Evolutionary conservation across 2,329 filamentous ascomycete genomes (phyloP).

Genomic region (Apiospora pterosperma): DNA sequence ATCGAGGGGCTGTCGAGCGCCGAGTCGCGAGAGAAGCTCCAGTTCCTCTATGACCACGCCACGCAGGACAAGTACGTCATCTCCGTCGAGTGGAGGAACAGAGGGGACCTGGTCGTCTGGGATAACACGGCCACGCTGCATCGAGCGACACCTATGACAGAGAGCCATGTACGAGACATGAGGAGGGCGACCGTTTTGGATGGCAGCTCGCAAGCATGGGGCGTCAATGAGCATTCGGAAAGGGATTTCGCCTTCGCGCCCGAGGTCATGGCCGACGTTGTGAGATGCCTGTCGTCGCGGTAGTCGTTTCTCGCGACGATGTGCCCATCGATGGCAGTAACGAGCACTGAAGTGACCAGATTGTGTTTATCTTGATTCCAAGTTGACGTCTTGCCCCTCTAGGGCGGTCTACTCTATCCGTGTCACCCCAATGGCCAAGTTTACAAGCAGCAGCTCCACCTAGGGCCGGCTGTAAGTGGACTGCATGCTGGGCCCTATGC

Average conservation of each 20-base stretch:
- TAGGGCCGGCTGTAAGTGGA: no score
- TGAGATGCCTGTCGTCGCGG: not conserved
- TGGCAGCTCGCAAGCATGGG: not conserved
- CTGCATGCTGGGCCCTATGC: no score
- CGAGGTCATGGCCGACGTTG: not conserved
- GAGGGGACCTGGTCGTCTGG: conserved; percentile 16
- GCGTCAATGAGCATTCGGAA: conserved; percentile 3
- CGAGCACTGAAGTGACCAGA: no score
- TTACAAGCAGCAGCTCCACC: no score
- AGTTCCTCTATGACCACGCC: conserved; percentile 8
- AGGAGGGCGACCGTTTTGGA: conserved; percentile 7
- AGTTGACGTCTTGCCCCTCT: no score
- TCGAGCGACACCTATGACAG: conserved; percentile 4
- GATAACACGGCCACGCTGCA: conserved; percentile 15
- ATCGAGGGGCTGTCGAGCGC: conserved; percentile 31
- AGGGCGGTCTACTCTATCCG: no score
- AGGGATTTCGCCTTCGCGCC: not conserved
- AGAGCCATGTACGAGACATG: conserved; percentile 3
- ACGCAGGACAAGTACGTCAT: conserved; percentile 10
- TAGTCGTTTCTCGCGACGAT: no score
- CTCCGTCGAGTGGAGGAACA: conserved; percentile 12
- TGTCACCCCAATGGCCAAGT: no score
- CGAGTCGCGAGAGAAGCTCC: conserved; percentile 26
- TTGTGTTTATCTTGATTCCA: no score
- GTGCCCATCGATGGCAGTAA: no score